Conservation (phyloP, 495 filamentous ascomycete genomes). For the Platismatia glauca region DNA sequence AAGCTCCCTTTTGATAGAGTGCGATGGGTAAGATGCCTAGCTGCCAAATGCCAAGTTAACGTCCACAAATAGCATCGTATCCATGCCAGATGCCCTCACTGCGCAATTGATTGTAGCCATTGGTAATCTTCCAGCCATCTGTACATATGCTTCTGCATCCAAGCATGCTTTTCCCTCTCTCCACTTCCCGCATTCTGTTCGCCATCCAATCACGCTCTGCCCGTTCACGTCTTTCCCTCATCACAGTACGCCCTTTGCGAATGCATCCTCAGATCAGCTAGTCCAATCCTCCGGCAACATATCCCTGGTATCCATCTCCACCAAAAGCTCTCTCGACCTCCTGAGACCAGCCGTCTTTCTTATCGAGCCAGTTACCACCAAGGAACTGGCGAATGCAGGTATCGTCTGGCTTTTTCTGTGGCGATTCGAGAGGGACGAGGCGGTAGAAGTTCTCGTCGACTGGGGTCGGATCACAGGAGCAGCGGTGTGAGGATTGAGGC, state of each 20-base stretch:
- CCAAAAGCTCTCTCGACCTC: conserved; percentile 33
- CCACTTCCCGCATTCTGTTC: not conserved
- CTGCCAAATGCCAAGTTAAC: not conserved
- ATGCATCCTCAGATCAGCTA: not conserved
- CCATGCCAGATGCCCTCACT: conserved; percentile 2
- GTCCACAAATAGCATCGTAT: not conserved
- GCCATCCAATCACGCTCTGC: not conserved
- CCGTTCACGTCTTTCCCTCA: not conserved
- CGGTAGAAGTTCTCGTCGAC: conserved; percentile 45
- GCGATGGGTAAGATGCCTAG: not conserved
- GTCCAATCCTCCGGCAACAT: conserved; percentile 19
- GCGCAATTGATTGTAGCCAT: not conserved
- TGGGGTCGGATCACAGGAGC: conserved; percentile 38
- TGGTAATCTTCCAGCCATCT: not conserved
- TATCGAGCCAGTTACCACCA: conserved; percentile 40
- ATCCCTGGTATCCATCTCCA: conserved; percentile 38
- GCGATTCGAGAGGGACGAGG: conserved; percentile 42
- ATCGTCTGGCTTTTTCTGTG: conserved; percentile 42
- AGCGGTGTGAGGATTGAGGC: conserved; percentile 30
- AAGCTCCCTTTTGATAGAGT: no score
- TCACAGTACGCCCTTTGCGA: not conserved
- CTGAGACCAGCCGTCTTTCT: conserved; percentile 32
- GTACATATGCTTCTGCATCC: not conserved
- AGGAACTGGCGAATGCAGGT: conserved; percentile 45
- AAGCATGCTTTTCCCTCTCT: not conserved